Base-by-base conservation (phyloP, 176 grass and related monocot species). In the Juncus effusus region DNA sequence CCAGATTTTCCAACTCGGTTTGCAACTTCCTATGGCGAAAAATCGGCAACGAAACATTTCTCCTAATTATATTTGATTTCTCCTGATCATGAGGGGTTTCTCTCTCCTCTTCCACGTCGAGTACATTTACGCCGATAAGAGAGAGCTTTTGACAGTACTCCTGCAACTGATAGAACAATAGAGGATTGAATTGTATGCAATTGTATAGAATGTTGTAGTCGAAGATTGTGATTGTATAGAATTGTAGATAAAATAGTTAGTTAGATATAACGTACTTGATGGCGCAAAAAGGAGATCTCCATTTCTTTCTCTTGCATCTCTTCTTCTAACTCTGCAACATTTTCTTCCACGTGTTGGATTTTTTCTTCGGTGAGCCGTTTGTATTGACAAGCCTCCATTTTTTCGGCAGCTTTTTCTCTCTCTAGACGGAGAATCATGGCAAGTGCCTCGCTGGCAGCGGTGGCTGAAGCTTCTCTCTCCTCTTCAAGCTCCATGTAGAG, bases 321-420 rank as follows among this genome's bases (percentile, higher is more conserved):
- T 59, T 97, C 88, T 59, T 97, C 70, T 3, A 92, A 64, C 75
- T 86, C 41, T 7, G 62, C 80, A 42, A 92, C 56, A 40, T 63
- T 74, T 70, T 79, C 70, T 16, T 92, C 75, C 44, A 59, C 81
- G 19, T 92, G 82, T 36, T 86, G 81, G 9, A 97, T 85, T 79
- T 79, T 92, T 79, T 92, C 93, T 72, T 97, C 88, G 10, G 82
- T 75, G 54, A 97, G 83, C 64, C 93, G 82, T 64, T 78, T 97
- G 77, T 97, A 97, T 49, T 97, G 88, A 71, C 79, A 76, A 42
- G 93, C 82, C 85, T 97, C 93, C 93, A 97, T 91, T 71, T 84
- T 91, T 65, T 91, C 88, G 3, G 68, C 70, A 13, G 84, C 87
- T 52, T 89, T 96, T 78, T 97, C 93, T 77, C 84, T 91, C 75